A percentile compares a stretch with the other conserved stretches of the same genome.
phyloP scores from a whole-genome alignment of 108 stramenopile genomes.

The Nannochloropsis oceanica region DNA sequence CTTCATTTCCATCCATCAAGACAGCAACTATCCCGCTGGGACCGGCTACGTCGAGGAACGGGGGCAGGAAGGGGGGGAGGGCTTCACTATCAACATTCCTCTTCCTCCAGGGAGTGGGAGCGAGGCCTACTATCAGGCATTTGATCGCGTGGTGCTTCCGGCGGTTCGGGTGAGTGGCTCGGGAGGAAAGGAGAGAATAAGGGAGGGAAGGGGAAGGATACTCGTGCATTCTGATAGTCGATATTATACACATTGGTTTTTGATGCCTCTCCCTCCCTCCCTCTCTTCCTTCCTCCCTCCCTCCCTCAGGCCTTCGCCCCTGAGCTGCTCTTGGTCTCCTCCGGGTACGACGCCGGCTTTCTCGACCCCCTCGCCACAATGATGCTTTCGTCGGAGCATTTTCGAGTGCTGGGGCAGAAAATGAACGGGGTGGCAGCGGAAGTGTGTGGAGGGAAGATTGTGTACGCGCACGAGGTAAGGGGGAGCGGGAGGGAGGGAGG shows the following conservation, averaged over 20 bases:
- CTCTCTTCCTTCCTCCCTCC: neutral
- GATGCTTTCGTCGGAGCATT: constrained; percentile 41
- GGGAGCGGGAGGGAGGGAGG: neutral
- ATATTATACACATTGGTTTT: too few relatives aligned
- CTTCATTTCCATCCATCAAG: constrained; percentile 33
- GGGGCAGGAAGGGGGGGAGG: constrained; percentile 8
- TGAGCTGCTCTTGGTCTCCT: constrained; percentile 26
- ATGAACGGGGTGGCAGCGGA: constrained; percentile 18
- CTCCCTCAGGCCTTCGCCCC: neutral
- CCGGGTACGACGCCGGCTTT: constrained; percentile 44
- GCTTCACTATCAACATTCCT: constrained; percentile 40
- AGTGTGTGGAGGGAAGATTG: constrained; percentile 24
- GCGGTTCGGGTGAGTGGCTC: constrained; percentile 1
- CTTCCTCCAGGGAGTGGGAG: constrained; percentile 42
- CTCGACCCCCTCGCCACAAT: constrained; percentile 37
- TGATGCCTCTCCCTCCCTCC: neutral
- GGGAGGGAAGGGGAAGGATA: neutral
- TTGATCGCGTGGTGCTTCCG: constrained; percentile 37
- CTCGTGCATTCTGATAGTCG: too few relatives aligned
- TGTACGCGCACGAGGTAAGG: constrained; percentile 42
- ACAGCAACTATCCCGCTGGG: constrained; percentile 30
- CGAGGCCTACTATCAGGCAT: constrained; percentile 37
- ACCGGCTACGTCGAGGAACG: constrained; percentile 33
- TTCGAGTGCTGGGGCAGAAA: constrained; percentile 13
- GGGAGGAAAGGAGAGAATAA: neutral